Percentiles rank a stretch among this genome's conserved stretches.
These are phyloP conservation scores for Dionaea muscipula DNA, from an alignment of 179 eudicot species.

Conservation along the genomic window DNA sequence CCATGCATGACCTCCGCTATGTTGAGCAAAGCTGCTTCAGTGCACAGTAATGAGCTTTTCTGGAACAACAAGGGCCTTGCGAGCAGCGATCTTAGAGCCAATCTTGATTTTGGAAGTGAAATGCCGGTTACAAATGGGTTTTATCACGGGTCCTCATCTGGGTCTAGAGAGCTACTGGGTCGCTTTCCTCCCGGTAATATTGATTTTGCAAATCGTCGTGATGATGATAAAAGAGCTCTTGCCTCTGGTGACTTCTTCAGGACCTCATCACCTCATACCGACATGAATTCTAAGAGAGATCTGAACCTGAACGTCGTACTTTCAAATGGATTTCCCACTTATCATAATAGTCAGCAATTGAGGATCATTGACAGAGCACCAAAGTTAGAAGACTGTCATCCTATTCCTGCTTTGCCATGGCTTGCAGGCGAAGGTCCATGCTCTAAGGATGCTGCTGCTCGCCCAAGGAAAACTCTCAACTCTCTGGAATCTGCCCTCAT, in stretches of 20 bases:
- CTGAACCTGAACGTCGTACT: slow-evolving; percentile 47
- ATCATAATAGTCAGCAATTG: slow-evolving; percentile 14
- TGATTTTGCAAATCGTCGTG: slow-evolving; percentile 29
- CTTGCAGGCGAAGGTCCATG: slow-evolving; percentile 30
- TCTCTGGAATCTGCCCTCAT: slow-evolving; percentile 14
- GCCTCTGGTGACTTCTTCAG: slow-evolving; percentile 27
- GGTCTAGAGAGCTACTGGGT: slow-evolving; percentile 21
- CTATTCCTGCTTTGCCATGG: slow-evolving; percentile 67
- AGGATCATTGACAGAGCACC: slow-evolving; percentile 18
- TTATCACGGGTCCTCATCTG: slow-evolving; percentile 41
- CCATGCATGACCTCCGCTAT: slow-evolving; percentile 27
- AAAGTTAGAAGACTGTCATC: slow-evolving; percentile 22
- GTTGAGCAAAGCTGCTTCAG: slow-evolving; percentile 24
- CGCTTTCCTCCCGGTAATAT: slow-evolving; percentile 24
- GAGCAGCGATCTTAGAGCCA: slow-evolving; percentile 26
- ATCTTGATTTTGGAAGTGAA: slow-evolving; percentile 20
- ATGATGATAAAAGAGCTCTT: slow-evolving; percentile 22
- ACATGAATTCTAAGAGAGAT: slow-evolving; percentile 31
- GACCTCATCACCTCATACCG: slow-evolving; percentile 13
- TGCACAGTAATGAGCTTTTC: slow-evolving; percentile 26
- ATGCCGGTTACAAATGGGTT: slow-evolving; percentile 32
- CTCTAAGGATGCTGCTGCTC: slow-evolving; percentile 19
- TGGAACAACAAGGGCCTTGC: slow-evolving; percentile 34
- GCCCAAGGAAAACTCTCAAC: slow-evolving; percentile 18
- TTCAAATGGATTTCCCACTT: slow-evolving; percentile 24